Conservation (phyloP, 495 filamentous ascomycete genomes). For the Eremomyces bilateralis region DNA sequence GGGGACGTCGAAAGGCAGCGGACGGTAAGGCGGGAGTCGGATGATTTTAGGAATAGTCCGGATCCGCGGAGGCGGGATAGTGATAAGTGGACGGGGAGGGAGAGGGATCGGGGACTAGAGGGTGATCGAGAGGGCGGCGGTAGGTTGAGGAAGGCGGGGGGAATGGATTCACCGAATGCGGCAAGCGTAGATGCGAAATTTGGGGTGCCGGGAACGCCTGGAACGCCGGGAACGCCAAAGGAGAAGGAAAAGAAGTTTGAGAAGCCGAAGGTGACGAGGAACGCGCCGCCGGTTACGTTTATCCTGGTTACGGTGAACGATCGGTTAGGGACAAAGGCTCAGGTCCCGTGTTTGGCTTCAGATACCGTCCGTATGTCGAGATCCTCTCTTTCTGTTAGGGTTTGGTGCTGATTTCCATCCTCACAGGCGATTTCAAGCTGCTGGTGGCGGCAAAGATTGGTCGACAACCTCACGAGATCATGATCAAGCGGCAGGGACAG, state of each 20-base stretch:
- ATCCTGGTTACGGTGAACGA: slow-evolving; percentile 88
- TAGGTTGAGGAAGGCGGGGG: slow-evolving; percentile 4
- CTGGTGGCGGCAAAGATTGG: slow-evolving; percentile 75
- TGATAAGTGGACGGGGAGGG: too few relatives aligned
- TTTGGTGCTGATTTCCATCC: slow-evolving; percentile 11
- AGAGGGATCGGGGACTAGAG: slow-evolving; percentile 3
- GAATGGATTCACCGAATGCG: slow-evolving; percentile 3
- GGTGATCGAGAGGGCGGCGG: slow-evolving; percentile 2
- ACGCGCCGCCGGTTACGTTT: slow-evolving; percentile 19
- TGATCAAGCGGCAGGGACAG: slow-evolving; percentile 79
- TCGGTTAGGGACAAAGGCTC: slow-evolving; percentile 70
- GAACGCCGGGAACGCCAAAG: background rate
- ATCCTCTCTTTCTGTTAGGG: background rate
- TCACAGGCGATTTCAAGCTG: slow-evolving; percentile 54
- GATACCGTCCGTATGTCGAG: slow-evolving; percentile 42
- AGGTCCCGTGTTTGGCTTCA: slow-evolving; percentile 63
- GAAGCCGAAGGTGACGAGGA: slow-evolving; percentile 19
- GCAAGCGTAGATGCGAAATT: background rate
- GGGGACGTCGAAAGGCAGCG: too few relatives aligned
- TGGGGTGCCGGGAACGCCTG: background rate
- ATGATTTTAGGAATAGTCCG: too few relatives aligned
- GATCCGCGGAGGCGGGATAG: too few relatives aligned
- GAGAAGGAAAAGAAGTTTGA: background rate
- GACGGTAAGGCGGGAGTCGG: too few relatives aligned
- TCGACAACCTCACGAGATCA: slow-evolving; percentile 69